Evolutionary conservation across 805 yeast genomes (phyloP), one percentile per base, ranked within the genome.

Genomic region (Saturnispora hagleri): DNA sequence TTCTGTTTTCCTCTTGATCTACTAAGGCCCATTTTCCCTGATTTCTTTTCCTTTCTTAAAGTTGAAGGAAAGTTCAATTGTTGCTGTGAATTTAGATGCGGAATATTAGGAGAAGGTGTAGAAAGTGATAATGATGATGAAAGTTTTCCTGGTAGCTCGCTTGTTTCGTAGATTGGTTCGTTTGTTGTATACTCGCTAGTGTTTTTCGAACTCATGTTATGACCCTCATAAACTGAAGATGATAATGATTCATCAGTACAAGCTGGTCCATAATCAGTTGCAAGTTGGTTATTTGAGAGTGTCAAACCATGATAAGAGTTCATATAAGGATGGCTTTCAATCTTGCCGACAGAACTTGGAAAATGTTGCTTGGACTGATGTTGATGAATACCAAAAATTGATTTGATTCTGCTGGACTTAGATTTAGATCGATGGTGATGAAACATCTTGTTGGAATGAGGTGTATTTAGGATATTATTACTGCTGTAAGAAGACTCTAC

Each of bases 41-140:
- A 41, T 40, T 53, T 53, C 31, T 51, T 46, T 10, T 46, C 50
- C 28, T 51, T 53, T 33, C 84, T 64, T 73, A 79, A 69, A 4
- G 84, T 79, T 5, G 80, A 74, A 51, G 71, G 73, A 57, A 79
- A 71, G 44, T 71, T 73, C 24, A 77, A 72, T 3, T 62, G 62
- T 38, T 58, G 47, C 35, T 46, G 43, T 15, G 53, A 46, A 10
- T 18, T 28, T 12, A 47, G n/a, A 41, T 22, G 20, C 24, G 34
- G 33, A 35, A 35, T 46, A 17, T 24, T 41, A 8, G n/a, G 42
- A 9, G 10, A 26, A 10, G 42, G 13, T 18, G 41, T 24, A 4
- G 47, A 44, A 28, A 13, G 22, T 5, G 44, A 41, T 41, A 26
- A 15, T 17, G 38, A 15, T 17, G 33, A 46, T 46, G 15, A 35